Evolutionary conservation across 2,329 filamentous ascomycete genomes (phyloP), one percentile per base, ranked within the genome.

Genomic region (Aspergillus brunneoviolaceus): DNA sequence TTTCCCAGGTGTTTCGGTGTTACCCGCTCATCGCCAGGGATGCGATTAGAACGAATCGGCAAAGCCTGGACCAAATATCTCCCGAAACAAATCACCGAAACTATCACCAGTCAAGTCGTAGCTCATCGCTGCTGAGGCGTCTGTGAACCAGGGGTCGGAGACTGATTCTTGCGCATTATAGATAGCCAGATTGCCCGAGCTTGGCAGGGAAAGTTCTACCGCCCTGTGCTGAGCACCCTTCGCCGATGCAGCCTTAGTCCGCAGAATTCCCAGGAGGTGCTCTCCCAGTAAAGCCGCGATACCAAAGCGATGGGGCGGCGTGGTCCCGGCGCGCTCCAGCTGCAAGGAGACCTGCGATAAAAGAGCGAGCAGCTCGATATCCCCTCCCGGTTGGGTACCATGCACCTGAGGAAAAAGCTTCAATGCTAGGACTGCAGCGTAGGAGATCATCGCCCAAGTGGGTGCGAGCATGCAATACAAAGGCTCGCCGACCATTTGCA

Each of bases 381-480:
- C 67, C 48, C 50, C 49, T 5, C 65, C 66, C 3, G 57, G 12
- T 1, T 61, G 58, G n/a, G 60, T 35, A 0, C 65, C 66, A 45
- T 71, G 63, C 14, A 71, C 19, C 3, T 47, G 27, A 0, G 69
- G 69, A 10, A 72, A 72, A 2, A 73, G 29, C 53, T 67, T 65
- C 2, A 73, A 49, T 1, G 70, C 60, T 2, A 73, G 59, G 12
- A 72, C 68, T 0, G 67, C 69, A 0, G 70, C 66, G 35, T 73
- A 73, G 0, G 70, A 66, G 33, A 72, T 70, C 70, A 74, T 74
- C 0, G 70, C 70, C 71, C 71, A 73, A 0, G 69, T 73, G 0
- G 71, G 71, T n/a, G 70, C 65, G 21, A 74, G 55, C 69, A 74
- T 72, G 25, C 65, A 69, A 49, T 73, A 74, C 12, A 73, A 45